Evolutionary conservation across 768 basidiomycete genomes (phyloP).

Genomic region (Podaxis carcinomalis): DNA sequence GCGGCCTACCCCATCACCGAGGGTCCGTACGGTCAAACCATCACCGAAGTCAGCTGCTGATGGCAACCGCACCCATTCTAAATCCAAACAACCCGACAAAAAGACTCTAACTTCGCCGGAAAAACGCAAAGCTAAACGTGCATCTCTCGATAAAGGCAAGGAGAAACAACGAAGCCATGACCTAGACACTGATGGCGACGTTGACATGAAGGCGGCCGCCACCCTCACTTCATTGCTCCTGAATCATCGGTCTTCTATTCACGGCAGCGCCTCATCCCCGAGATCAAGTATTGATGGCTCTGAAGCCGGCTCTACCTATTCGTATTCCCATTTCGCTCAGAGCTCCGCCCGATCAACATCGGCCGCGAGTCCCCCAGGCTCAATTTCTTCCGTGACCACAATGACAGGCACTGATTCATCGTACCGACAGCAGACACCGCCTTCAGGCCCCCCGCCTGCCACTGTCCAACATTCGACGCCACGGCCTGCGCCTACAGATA

Average conservation of each 20-base stretch:
- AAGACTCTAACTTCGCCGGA: slow-evolving; percentile 31
- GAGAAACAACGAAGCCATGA: slow-evolving; percentile 33
- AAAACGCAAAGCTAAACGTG: slow-evolving; percentile 39
- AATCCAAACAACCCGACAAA: slow-evolving; percentile 32
- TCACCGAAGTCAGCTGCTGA: slow-evolving; percentile 35
- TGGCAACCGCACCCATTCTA: slow-evolving; percentile 43
- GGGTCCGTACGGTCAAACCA: slow-evolving; percentile 33
- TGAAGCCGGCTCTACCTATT: slow-evolving; percentile 58
- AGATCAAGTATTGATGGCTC: slow-evolving; percentile 70
- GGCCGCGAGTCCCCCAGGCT: slow-evolving; percentile 32
- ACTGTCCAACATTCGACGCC: slow-evolving; percentile 33
- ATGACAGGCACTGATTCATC: slow-evolving; percentile 25
- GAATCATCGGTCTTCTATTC: slow-evolving; percentile 55
- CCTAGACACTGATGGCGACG: slow-evolving; percentile 48
- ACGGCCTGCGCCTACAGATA: slow-evolving; percentile 60
- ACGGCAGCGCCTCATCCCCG: slow-evolving; percentile 60
- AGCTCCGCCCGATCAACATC: slow-evolving; percentile 56
- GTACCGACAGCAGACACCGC: slow-evolving; percentile 34
- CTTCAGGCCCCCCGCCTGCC: slow-evolving; percentile 25
- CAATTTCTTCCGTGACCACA: slow-evolving; percentile 36
- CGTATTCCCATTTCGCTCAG: slow-evolving; percentile 62
- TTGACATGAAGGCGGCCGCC: slow-evolving; percentile 81
- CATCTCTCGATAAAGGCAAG: slow-evolving; percentile 44
- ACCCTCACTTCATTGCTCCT: slow-evolving; percentile 71
- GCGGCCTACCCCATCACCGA: slow-evolving; percentile 41